Evolutionary conservation across 208 protist species (phyloP).

Genomic region (Crithidia sp.): DNA sequence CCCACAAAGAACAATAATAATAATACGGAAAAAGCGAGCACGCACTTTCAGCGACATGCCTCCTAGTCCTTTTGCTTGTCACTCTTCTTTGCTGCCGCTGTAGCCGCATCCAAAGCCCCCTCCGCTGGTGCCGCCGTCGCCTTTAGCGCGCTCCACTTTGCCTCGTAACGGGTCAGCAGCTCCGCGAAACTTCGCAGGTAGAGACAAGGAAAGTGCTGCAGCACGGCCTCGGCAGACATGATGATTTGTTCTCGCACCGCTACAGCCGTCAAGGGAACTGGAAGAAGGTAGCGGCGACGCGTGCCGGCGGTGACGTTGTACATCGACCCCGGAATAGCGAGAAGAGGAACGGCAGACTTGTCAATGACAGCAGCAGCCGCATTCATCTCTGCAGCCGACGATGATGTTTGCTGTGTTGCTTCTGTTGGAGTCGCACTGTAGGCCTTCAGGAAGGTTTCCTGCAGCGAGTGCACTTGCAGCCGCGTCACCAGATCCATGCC

Average conservation of each 20-base stretch:
- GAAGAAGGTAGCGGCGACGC: slow-evolving; percentile 25
- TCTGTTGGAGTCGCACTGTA: slow-evolving; percentile 10
- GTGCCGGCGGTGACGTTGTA: slow-evolving; percentile 32
- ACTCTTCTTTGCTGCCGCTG: neutral
- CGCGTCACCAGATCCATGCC: slow-evolving; percentile 65
- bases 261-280: slow-evolving; percentile 11
- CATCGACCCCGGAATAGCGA: slow-evolving; percentile 31
- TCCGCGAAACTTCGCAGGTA: slow-evolving; percentile 59
- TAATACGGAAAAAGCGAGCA: too few species aligned
- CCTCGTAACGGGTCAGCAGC: slow-evolving; percentile 31
- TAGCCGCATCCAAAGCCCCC: neutral
- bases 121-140: neutral
- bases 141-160: slow-evolving; percentile 21
- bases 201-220: slow-evolving; percentile 62
- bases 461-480: slow-evolving; percentile 64
- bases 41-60: too few species aligned
- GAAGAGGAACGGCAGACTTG: slow-evolving; percentile 19
- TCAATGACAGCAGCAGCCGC: slow-evolving; percentile 4
- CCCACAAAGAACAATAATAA: too few species aligned
- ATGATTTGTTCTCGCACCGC: slow-evolving; percentile 34
- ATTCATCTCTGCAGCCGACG: neutral
- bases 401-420: neutral
- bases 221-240: slow-evolving; percentile 25
- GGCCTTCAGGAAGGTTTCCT: slow-evolving; percentile 26
- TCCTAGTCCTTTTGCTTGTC: neutral